Percentiles rank a stretch among this genome's conserved stretches.
Conservation (phyloP, 2,329 filamentous ascomycete genomes). For the Monosporascus ibericus region DNA sequence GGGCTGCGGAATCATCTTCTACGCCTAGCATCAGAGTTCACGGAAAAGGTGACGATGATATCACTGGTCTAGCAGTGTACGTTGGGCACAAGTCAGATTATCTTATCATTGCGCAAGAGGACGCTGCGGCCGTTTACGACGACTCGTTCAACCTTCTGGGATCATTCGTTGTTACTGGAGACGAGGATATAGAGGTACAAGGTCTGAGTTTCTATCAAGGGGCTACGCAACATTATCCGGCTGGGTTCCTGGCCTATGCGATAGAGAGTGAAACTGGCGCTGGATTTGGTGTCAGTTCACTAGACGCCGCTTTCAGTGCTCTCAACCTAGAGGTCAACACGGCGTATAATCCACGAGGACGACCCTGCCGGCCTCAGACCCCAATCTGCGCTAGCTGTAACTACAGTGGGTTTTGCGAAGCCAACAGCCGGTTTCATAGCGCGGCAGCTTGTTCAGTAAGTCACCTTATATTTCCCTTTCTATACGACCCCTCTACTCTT, state of each 20-base stretch:
- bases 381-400: conserved; percentile 29
- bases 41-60: conserved; percentile 29
- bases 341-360: conserved; percentile 30
- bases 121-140: conserved; percentile 33
- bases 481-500: background rate
- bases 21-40: conserved; percentile 29
- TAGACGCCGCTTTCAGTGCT: conserved; percentile 26
- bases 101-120: conserved; percentile 33
- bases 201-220: conserved; percentile 37
- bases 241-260: conserved; percentile 34
- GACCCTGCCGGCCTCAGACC: conserved; percentile 15
- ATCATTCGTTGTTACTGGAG: conserved; percentile 29
- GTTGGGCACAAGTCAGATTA: conserved; percentile 29
- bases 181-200: conserved; percentile 35
- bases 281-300: conserved; percentile 33
- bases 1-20: conserved; percentile 31
- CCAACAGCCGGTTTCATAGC: conserved; percentile 1
- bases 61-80: conserved; percentile 38
- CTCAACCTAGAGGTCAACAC: conserved; percentile 30
- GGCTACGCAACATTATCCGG: conserved; percentile 26
- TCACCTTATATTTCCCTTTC: background rate
- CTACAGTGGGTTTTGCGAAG: conserved; percentile 31
- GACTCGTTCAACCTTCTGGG: conserved; percentile 29
- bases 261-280: conserved; percentile 32
- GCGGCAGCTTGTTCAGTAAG: conserved; percentile 22